phyloP scores from a whole-genome alignment of 2,329 filamentous ascomycete species.

The Fusarium neocosmosporiellum region DNA sequence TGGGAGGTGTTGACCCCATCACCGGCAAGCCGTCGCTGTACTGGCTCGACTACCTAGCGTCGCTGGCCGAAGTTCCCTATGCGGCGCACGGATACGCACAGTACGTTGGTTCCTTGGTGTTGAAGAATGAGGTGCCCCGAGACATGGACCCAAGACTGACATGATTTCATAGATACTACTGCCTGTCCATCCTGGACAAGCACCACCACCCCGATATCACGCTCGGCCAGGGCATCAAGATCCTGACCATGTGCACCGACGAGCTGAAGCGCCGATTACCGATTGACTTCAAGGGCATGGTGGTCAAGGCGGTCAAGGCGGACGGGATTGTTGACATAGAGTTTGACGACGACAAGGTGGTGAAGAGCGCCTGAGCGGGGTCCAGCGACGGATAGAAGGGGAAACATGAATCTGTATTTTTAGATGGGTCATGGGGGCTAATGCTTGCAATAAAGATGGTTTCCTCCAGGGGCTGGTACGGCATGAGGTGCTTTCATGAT shows the following conservation, averaged over 20 bases:
- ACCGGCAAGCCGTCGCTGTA: slow-evolving; percentile 91
- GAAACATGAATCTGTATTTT: slow-evolving; percentile 51
- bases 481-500: neutral
- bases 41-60: slow-evolving; percentile 97
- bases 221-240: slow-evolving; percentile 89
- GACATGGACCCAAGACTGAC: slow-evolving; percentile 35
- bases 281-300: slow-evolving; percentile 98
- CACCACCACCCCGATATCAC: slow-evolving; percentile 96
- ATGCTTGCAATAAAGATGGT: slow-evolving; percentile 41
- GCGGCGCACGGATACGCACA: slow-evolving; percentile 98
- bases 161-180: slow-evolving; percentile 80
- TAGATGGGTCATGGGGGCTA: slow-evolving; percentile 44
- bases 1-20: slow-evolving; percentile 93
- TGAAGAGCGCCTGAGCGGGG: slow-evolving; percentile 65
- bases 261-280: slow-evolving; percentile 97
- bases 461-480: slow-evolving; percentile 25
- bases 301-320: slow-evolving; percentile 94
- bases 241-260: slow-evolving; percentile 94
- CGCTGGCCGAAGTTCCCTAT: slow-evolving; percentile 88
- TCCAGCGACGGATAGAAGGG: slow-evolving; percentile 21
- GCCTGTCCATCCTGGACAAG: slow-evolving; percentile 96
- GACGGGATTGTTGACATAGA: slow-evolving; percentile 88
- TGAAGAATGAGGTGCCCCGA: neutral
- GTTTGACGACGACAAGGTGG: slow-evolving; percentile 83
- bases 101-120: slow-evolving; percentile 61